Evolutionary conservation across 208 protist species (phyloP), one percentile per base, ranked within the genome.

Genomic region (Porcisia deanei): DNA sequence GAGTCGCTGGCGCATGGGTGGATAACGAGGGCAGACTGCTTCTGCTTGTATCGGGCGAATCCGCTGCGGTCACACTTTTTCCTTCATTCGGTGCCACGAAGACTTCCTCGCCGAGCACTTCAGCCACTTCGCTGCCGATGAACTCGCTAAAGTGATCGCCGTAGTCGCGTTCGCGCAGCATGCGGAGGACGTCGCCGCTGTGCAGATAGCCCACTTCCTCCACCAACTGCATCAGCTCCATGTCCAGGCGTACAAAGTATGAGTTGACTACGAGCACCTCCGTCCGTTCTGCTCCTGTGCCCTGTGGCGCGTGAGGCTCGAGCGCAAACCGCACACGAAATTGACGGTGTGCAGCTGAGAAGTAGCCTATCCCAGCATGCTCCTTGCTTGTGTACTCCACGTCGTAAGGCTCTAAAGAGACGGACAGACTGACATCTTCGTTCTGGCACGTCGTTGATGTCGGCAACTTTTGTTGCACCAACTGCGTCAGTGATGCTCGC

Each of bases 141-240:
- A 67, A 72, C 30, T 75, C 71, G 49, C 75, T 77, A 47, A 69
- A 71, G 53, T 80, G 66, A 45, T 84, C 74, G 25, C 68, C 65
- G 63, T 76, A 77, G 45, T 88, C 80, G 37, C 81, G 72, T 69
- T 82, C 64, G 61, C 88, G 91, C 16, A 89, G 55, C 76, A 92
- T 82, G 54, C 73, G 80, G 54, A 85, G 77, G 9, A 96, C 87
- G 54, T 89, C 85, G 30, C 78, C 49, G 39, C 81, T 85, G 73
- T 91, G 82, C 47, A 96, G 45, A 49, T 88, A 90, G 34, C 91
- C 91, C 47, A 91, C 83, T 58, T 93, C 85, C 64, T 94, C 89
- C 43, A 91, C 53, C 7, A 94, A 77, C 76, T 91, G 79, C 68
- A 83, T 87, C 37, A 81, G 75, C 34, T 77, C 76, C 49, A 91